Evolutionary conservation across 139 green algal genomes (phyloP).

Genomic region (Chloropicon primus): DNA sequence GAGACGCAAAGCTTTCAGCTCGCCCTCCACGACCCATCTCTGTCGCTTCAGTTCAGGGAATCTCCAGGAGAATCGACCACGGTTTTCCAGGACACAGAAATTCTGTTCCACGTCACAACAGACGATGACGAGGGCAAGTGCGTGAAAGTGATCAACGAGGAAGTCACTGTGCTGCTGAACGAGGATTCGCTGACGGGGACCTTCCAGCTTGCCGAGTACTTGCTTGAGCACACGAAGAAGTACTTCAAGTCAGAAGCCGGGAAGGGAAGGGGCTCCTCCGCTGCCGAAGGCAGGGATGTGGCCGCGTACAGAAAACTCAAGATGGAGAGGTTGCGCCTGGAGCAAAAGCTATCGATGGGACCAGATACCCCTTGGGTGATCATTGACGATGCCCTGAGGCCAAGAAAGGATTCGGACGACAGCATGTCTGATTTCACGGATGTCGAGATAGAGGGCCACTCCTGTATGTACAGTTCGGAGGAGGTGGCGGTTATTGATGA

Average conservation of each 20-base stretch:
- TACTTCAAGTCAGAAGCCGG: too few relatives aligned
- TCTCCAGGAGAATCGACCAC: too few relatives aligned
- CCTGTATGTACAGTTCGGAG: background rate
- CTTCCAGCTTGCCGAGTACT: background rate
- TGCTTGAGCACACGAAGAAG: background rate
- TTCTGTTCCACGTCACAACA: too few relatives aligned
- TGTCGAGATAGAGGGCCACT: background rate
- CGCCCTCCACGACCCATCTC: too few relatives aligned
- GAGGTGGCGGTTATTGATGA: background rate
- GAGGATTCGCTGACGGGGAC: background rate
- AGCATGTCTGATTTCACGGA: background rate
- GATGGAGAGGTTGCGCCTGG: background rate
- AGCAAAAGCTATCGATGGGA: background rate
- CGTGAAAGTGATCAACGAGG: background rate
- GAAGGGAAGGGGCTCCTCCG: background rate
- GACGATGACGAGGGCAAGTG: too few relatives aligned
- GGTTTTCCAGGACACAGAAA: too few relatives aligned
- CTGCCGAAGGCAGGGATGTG: background rate
- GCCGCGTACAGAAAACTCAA: background rate
- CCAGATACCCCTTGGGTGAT: background rate
- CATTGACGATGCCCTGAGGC: background rate
- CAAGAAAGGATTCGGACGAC: background rate
- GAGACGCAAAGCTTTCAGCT: too few relatives aligned
- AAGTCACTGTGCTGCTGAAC: background rate
- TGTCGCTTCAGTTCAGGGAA: too few relatives aligned